Base-by-base conservation (phyloP, 2,329 filamentous ascomycete species). In the Emydomyces testavorans region DNA sequence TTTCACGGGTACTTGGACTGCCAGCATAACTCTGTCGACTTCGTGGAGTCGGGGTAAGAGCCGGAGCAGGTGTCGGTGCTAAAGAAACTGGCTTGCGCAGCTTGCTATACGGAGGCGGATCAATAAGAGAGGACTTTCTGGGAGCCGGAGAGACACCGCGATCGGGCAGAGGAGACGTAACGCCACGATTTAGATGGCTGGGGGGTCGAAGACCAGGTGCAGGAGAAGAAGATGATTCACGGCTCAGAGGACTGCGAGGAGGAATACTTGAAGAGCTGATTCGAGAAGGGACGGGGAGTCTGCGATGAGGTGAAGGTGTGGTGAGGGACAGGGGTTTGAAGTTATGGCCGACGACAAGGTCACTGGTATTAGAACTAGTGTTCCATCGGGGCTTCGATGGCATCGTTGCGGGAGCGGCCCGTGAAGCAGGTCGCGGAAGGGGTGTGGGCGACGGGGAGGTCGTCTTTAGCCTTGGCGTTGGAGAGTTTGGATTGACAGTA, bases 321-420 rank as follows among this genome's bases (percentile, higher is more conserved):
- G 76, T 79, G 37, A 78, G 65, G 29, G 65, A 76, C 8, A 82
- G 65, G 8, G 81, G 77, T 56, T 78, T 82, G 65, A 79, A 83
- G 60, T 78, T 78, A 62, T 83, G 80, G 21, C 80, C 79, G n/a
- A 77, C 75, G 26, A 82, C 74, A n/a, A 79, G 69, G 52, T 79
- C 75, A 5, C 68, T 67, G 3, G 77, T 75, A 57, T 82, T 86
- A 4, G 79, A 77, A 24, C 80, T 83, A 8, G 58, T 60, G 59
- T 81, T 90, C 85, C 85, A 92, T 50, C 79, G 75, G 2, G 85
- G 85, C 43, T 82, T 78, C 10, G 34, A 39, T 39, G 31, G 28
- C 11, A 28, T 13, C 15, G 29, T 28, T 67, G 59, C 15, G 61
- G 63, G 13, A 72, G 55, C 8, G 16, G 20, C 28, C 7, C 45